Percentiles rank a stretch among this genome's conserved stretches.
Conservation (phyloP, 495 filamentous ascomycete genomes). For the Durotheca rogersii region DNA sequence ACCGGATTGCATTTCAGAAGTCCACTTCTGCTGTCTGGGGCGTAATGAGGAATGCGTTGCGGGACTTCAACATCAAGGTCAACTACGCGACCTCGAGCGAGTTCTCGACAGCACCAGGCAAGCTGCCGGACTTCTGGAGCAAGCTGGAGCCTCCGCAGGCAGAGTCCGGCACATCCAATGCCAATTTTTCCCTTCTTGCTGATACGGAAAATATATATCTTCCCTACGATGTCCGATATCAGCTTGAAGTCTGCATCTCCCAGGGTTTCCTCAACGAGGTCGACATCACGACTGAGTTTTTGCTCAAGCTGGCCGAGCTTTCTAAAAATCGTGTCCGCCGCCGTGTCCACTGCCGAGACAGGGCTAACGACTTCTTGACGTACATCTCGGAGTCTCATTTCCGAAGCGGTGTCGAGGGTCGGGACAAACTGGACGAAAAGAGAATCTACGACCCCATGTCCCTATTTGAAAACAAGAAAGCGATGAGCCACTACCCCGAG, state of each 20-base stretch:
- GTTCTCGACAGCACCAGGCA: conserved; percentile 22
- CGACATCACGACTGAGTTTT: conserved; percentile 65
- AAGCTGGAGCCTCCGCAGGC: conserved; percentile 49
- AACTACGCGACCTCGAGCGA: conserved; percentile 34
- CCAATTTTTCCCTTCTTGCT: conserved; percentile 39
- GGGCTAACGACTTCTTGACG: conserved; percentile 42
- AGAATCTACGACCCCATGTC: conserved; percentile 70
- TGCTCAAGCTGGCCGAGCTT: conserved; percentile 58
- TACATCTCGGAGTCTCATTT: conserved; percentile 40
- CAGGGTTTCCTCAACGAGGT: conserved; percentile 76
- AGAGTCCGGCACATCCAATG: conserved; percentile 10
- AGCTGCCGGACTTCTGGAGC: conserved; percentile 52
- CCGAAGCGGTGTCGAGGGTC: not conserved
- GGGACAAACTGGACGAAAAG: conserved; percentile 48
- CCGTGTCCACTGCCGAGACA: conserved; percentile 30
- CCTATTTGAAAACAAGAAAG: conserved; percentile 59
- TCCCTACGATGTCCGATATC: conserved; percentile 76
- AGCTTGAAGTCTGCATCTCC: conserved; percentile 89
- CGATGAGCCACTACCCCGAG: conserved; percentile 48
- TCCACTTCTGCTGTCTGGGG: conserved; percentile 37
- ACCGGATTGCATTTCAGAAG: conserved; percentile 54
- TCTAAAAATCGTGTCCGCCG: conserved; percentile 11
- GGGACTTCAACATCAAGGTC: conserved; percentile 71
- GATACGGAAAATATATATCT: conserved; percentile 49
- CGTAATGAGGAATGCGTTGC: conserved; percentile 55